A percentile compares a stretch with the other conserved stretches of the same genome.
Conservation (phyloP, 163 green algal species). For the Scenedesmus sp. region DNA sequence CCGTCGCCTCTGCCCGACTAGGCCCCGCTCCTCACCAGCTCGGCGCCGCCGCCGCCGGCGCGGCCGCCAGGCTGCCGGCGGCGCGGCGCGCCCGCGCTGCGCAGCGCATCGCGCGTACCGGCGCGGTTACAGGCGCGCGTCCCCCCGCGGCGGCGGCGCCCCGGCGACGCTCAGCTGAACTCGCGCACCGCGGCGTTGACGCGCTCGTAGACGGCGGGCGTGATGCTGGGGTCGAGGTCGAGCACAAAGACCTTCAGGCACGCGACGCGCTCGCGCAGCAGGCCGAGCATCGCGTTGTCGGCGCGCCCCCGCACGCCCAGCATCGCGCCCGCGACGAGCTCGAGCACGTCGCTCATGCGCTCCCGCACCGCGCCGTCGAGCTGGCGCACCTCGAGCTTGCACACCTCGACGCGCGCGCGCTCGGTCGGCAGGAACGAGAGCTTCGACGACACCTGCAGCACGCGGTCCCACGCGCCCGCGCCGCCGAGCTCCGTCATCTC, state of each 20-base stretch:
- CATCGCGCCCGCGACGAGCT: not conserved
- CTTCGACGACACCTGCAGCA: constrained; percentile 40
- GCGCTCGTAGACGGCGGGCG: constrained; percentile 18
- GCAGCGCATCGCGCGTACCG: no score
- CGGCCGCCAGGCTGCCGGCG: no score
- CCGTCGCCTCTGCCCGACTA: no score
- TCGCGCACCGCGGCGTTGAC: constrained; percentile 25
- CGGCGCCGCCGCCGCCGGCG: no score
- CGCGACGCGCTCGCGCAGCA: constrained; percentile 21
- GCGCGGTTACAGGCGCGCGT: no score
- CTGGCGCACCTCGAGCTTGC: constrained; percentile 4
- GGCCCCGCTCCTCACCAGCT: no score
- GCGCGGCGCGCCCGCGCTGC: no score
- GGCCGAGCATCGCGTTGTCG: constrained; percentile 1
- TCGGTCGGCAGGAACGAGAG: constrained; percentile 34
- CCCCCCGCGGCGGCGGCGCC: no score
- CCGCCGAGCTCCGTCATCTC: constrained; percentile 31
- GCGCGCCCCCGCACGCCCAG: not conserved
- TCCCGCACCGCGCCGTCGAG: constrained; percentile 40
- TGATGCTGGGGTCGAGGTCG: constrained; percentile 38
- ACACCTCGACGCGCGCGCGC: constrained; percentile 30
- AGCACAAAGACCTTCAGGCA: constrained; percentile 49
- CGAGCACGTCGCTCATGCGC: constrained; percentile 33
- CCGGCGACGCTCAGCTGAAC: constrained; percentile 11
- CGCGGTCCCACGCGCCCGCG: constrained; percentile 11